Evolutionary conservation across 1,284 basidiomycete species (phyloP), one percentile per base, ranked within the genome.

Genomic region (Fomitopsis palustris): DNA sequence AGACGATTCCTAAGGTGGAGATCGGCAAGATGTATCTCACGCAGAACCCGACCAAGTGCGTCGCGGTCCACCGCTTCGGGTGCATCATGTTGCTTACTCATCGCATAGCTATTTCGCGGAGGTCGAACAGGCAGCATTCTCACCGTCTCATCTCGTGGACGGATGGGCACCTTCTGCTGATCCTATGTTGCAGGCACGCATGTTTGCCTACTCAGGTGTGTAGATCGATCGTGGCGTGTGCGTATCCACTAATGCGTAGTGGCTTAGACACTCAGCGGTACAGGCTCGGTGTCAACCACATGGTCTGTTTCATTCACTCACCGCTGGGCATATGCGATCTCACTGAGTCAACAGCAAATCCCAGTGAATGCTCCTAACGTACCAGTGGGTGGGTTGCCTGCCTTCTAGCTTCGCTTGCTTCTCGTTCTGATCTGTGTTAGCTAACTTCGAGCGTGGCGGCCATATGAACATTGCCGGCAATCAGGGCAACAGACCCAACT

Each of bases 1-100:
- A 56, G 71, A 73, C 63, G 38, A 74, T 71, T 86, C 81, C 91
- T 6, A 90, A 91, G 68, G 73, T 73, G 45, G 86, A 96, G 23
- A 76, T 97, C 63, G 95, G 95, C 62, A 93, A 87, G 74, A 74
- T 97, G 61, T 92, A 91, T 21, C 81, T 97, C 64, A 89, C 95
- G 75, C 83, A 91, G 77, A 96, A 96, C 74, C 82, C 86, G 23
- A 79, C 87, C 63, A 93, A 93, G 67, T 68, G 25, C 27, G 62
- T 42, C 7, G 17, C 19, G 10, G 17, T 27, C 35, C 7, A 3
- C 27, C 16, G 14, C 19, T 12, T 53, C 33, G 21, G 19, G 16
- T 23, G 19, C 12, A 21, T 31, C 29, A 53, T 29, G 19, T 8
- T 27, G 35, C 47, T 61, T 33, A 61, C 54, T 21, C 27, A 7